Percentiles rank a stretch among this genome's conserved stretches.
Evolutionary conservation across 164 flowering plant species (phyloP).

Genomic region (Houttuynia cordata): DNA sequence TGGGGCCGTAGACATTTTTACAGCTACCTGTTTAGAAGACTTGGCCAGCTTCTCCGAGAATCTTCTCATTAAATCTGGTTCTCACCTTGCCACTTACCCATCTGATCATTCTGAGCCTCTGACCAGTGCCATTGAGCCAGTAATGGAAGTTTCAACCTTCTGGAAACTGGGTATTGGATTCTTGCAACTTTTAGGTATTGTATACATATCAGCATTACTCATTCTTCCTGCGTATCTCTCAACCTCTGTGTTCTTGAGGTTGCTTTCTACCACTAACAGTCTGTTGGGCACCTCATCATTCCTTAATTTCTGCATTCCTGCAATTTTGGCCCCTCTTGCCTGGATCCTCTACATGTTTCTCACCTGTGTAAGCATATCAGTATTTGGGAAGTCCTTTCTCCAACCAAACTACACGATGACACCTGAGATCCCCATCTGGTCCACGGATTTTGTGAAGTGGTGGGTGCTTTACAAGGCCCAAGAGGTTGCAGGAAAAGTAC

Average conservation of each 20-base stretch:
- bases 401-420: constrained; percentile 51
- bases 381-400: constrained; percentile 66
- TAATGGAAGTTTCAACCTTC: constrained; percentile 20
- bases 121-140: constrained; percentile 6
- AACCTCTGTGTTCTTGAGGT: constrained; percentile 22
- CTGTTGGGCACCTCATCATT: constrained; percentile 7
- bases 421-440: constrained; percentile 56
- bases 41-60: constrained; percentile 57
- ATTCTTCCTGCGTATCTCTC: constrained; percentile 47
- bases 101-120: constrained; percentile 18
- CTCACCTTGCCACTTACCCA: constrained; percentile 17
- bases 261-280: constrained; percentile 10
- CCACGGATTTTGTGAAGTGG: constrained; percentile 56
- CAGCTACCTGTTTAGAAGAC: constrained; percentile 64
- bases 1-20: constrained; percentile 80
- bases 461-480: constrained; percentile 74
- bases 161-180: constrained; percentile 25
- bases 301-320: constrained; percentile 20
- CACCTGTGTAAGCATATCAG: constrained; percentile 39
- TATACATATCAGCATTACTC: constrained; percentile 33
- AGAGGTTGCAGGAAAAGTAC: constrained; percentile 42
- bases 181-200: constrained; percentile 39
- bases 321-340: constrained; percentile 46
- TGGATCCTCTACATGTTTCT: constrained; percentile 54
- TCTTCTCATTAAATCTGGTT: constrained; percentile 40